Evolutionary conservation across 331 rosid species (phyloP).

Genomic region (Malus hybrid): DNA sequence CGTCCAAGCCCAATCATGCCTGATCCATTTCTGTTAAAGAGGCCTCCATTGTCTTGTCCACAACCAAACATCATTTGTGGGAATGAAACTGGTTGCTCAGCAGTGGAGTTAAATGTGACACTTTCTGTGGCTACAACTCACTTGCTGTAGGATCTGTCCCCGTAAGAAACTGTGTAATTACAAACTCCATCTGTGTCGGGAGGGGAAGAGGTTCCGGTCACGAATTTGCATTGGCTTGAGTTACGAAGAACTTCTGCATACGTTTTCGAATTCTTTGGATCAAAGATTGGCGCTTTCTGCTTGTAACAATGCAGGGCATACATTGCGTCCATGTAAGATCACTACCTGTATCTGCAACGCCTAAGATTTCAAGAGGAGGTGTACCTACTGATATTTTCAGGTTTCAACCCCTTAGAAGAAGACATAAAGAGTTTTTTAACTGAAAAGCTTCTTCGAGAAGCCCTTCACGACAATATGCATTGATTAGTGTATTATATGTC

Average conservation of each 20-base stretch:
- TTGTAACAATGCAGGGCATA: conserved; percentile 46
- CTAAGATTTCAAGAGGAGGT: conserved; percentile 18
- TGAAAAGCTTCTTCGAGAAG: conserved; percentile 44
- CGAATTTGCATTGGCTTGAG: not conserved
- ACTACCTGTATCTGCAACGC: conserved; percentile 42
- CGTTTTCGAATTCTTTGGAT: conserved; percentile 21
- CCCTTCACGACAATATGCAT: conserved; percentile 54
- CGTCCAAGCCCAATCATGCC: conserved; percentile 47
- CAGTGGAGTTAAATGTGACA: not conserved
- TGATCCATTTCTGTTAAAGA: conserved; percentile 6
- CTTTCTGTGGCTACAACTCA: not conserved
- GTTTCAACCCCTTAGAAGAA: conserved; percentile 42
- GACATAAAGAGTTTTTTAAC: conserved; percentile 36
- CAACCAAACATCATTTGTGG: conserved; percentile 22
- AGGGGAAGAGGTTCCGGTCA: not conserved
- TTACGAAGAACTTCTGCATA: conserved; percentile 9
- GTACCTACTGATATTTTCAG: conserved; percentile 43
- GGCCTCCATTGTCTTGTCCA: conserved; percentile 24
- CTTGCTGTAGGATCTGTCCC: not conserved
- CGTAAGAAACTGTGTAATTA: not conserved
- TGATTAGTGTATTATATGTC: conserved; percentile 66
- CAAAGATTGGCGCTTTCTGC: conserved; percentile 28
- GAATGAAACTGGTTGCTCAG: not conserved
- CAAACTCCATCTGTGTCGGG: not conserved
- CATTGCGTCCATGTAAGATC: conserved; percentile 52